phyloP scores from a whole-genome alignment of 2,329 filamentous ascomycete genomes.

The Graphilbum sp. region DNA sequence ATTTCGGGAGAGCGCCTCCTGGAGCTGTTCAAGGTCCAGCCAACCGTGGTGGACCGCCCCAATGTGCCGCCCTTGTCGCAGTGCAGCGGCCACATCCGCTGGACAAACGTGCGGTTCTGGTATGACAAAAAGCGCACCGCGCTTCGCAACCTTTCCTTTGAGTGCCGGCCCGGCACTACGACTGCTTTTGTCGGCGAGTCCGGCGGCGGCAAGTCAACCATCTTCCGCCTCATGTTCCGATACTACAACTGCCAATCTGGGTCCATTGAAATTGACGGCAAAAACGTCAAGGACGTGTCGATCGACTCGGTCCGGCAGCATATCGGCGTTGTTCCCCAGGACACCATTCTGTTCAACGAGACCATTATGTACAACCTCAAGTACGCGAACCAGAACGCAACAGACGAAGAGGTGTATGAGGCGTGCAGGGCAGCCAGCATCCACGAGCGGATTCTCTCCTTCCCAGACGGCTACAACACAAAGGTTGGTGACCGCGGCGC shows the following conservation, averaged over 20 bases:
- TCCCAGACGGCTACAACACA: conserved; percentile 35
- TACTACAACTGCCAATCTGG: conserved; percentile 83
- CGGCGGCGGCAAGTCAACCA: conserved; percentile 89
- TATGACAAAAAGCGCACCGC: conserved; percentile 81
- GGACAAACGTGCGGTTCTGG: conserved; percentile 77
- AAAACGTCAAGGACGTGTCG: conserved; percentile 69
- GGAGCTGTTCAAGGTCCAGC: conserved; percentile 90
- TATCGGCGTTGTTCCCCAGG: conserved; percentile 93
- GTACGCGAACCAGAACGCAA: conserved; percentile 31
- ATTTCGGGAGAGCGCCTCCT: conserved; percentile 92
- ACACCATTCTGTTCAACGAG: conserved; percentile 55
- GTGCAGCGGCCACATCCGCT: conserved; percentile 70
- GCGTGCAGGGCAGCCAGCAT: conserved; percentile 37
- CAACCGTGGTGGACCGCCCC: conserved; percentile 70
- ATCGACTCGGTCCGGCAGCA: conserved; percentile 85
- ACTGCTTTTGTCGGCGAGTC: conserved; percentile 95
- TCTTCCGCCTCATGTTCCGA: conserved; percentile 89
- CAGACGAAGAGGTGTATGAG: conserved; percentile 30
- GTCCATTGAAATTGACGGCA: conserved; percentile 68
- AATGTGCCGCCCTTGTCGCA: conserved; percentile 43
- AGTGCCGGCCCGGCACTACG: conserved; percentile 75
- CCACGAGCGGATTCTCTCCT: conserved; percentile 35
- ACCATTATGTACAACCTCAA: conserved; percentile 38
- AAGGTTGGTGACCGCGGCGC: conserved; percentile 36
- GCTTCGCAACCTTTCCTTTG: conserved; percentile 68